phyloP scores from a whole-genome alignment of 352 stramenopile genomes.

The Pythium dissimile region DNA sequence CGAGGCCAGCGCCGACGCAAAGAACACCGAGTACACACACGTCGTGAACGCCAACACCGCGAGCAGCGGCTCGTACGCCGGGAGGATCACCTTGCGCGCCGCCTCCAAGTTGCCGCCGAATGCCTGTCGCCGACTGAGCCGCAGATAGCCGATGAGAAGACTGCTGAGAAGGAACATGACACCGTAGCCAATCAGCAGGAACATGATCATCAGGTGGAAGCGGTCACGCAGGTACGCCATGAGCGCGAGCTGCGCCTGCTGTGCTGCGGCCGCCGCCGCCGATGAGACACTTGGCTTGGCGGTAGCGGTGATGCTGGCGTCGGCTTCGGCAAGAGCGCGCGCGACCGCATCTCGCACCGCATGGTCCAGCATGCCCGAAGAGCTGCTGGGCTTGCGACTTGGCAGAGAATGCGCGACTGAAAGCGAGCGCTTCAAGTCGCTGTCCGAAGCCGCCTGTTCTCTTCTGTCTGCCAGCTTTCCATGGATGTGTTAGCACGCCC shows the following conservation, averaged over 20 bases:
- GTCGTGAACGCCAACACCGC: slow-evolving; percentile 29
- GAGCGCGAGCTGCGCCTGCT: slow-evolving; percentile 2
- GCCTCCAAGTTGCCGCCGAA: slow-evolving; percentile 29
- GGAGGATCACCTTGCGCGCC: slow-evolving; percentile 34
- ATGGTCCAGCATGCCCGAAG: too few relatives aligned
- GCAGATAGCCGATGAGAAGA: slow-evolving; percentile 27
- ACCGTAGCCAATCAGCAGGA: slow-evolving; percentile 12
- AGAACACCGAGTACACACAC: slow-evolving; percentile 24
- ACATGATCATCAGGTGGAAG: slow-evolving; percentile 7
- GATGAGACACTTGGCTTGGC: too few relatives aligned
- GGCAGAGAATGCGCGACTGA: too few relatives aligned
- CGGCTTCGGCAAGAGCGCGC: neutral
- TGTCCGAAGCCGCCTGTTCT: too few relatives aligned
- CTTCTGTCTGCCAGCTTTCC: too few relatives aligned
- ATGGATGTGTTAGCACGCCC: too few relatives aligned
- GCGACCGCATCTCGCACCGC: neutral
- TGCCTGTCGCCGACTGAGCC: slow-evolving; percentile 25
- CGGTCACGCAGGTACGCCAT: slow-evolving; percentile 5
- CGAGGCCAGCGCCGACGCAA: slow-evolving; percentile 11
- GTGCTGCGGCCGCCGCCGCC: neutral
- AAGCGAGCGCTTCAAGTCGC: too few relatives aligned
- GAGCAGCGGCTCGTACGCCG: slow-evolving; percentile 39
- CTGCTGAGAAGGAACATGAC: slow-evolving; percentile 8
- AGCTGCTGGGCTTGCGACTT: too few relatives aligned
- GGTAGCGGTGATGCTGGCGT: neutral